phyloP scores from a whole-genome alignment of 768 basidiomycete species.

The Chlorophyllum brunneum region DNA sequence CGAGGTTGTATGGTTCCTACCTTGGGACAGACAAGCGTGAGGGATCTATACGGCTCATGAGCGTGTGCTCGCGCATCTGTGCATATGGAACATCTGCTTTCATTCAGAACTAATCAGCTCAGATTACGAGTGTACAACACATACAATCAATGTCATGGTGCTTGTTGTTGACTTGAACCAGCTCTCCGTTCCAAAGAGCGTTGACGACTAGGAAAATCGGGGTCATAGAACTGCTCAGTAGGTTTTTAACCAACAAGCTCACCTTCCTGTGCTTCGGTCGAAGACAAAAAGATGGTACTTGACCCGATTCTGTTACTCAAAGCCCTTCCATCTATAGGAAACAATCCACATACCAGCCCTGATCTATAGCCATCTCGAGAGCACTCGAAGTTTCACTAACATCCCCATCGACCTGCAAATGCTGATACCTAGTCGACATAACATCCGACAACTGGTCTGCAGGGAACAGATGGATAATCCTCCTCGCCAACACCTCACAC shows the following conservation, averaged over 20 bases:
- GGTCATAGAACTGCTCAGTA: not conserved
- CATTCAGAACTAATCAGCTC: not conserved
- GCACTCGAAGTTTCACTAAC: constrained; percentile 70
- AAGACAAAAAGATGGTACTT: constrained; percentile 82
- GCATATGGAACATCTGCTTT: constrained; percentile 65
- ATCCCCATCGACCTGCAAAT: constrained; percentile 73
- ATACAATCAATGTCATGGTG: constrained; percentile 77
- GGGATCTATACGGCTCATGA: constrained; percentile 75
- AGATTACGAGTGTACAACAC: constrained; percentile 15
- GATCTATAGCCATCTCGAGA: constrained; percentile 89
- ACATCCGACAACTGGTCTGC: constrained; percentile 61
- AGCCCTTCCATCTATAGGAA: not conserved
- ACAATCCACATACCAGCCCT: constrained; percentile 63
- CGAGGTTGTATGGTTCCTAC: constrained; percentile 27
- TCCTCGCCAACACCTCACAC: constrained; percentile 81
- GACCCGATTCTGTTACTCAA: not conserved
- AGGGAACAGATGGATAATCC: constrained; percentile 68
- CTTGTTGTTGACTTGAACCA: constrained; percentile 75
- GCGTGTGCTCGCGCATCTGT: constrained; percentile 45
- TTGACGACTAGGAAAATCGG: constrained; percentile 61
- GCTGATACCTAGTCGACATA: constrained; percentile 76
- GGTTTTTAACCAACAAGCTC: constrained; percentile 23
- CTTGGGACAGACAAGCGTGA: constrained; percentile 77
- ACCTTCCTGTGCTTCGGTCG: constrained; percentile 79
- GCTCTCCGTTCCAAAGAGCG: constrained; percentile 77